phyloP scores from a whole-genome alignment of 306 rosid species.

The Argentina anserina region DNA sequence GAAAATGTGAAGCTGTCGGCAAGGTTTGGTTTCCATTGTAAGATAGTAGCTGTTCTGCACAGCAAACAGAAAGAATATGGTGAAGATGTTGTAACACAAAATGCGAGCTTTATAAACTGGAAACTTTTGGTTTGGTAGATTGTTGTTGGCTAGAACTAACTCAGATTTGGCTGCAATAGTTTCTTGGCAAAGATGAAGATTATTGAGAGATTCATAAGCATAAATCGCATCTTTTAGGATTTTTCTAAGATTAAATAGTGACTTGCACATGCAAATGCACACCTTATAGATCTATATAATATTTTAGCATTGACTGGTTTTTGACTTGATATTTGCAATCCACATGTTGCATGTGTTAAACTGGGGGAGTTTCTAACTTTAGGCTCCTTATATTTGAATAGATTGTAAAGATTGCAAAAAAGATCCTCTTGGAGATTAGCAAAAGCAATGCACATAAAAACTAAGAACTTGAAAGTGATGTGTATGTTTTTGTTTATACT shows the following conservation, averaged over 20 bases:
- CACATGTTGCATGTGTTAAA: neutral
- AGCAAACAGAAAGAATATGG: neutral
- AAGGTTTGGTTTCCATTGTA: neutral
- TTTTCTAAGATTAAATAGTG: neutral
- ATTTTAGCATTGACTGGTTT: neutral
- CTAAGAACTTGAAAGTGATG: neutral
- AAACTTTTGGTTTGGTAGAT: too few species aligned
- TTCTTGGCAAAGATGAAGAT: neutral
- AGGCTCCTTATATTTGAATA: too few species aligned
- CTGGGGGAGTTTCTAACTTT: too few species aligned
- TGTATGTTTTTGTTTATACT: too few species aligned
- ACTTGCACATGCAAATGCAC: neutral
- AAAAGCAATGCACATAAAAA: neutral
- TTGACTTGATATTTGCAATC: neutral
- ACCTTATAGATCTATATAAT: too few species aligned
- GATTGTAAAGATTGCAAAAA: neutral
- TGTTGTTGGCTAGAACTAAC: neutral
- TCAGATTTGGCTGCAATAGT: neutral
- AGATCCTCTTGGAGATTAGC: too few species aligned
- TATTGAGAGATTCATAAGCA: neutral
- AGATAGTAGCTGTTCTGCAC: neutral
- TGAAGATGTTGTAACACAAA: neutral
- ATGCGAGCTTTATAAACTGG: neutral
- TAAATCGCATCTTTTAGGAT: neutral
- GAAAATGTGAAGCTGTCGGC: constrained; percentile 6